Evolutionary conservation across 371 early-diverging fungal species (phyloP), one percentile per base, ranked within the genome.

Genomic region (Mucor velutinosus): DNA sequence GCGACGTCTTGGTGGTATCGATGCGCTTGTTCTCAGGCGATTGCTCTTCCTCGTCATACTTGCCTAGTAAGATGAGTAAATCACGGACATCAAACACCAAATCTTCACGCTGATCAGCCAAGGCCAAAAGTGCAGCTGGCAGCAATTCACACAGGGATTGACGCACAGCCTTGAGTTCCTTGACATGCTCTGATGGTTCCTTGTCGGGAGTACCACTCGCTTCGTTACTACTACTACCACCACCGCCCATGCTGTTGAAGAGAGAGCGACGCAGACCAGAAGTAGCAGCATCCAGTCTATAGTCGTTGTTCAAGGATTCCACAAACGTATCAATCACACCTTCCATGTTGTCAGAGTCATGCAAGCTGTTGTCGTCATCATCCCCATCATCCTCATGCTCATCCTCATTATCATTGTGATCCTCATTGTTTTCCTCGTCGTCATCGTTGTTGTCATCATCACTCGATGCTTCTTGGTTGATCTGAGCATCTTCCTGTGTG

Each of bases 11-110:
- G 41, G 67, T 64, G 3, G 57, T 60, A 35, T 43, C 30, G 17
- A 56, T 12, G 30, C 58, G 27, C 17, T 51, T 27, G 30, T 14
- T 11, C 25, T 37, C 39, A n/a, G 39, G 15, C 4, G 21, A 27
- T 35, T 15, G 15, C 4, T 45, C 29, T 19, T 58, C n/a, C 4
- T 60, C 64, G n/a, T 89, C 84, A 21, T 79, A 80, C 62, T 89
- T 87, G 49, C 82, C 72, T 8, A 89, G 59, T 4, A 87, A 62
- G 0, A 81, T 79, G 7, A 89, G 70, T 23, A 93, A 75, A 45
- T 93, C 93, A 35, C 92, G 90, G 29, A 93, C 76, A 53, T 86
- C 85, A 69, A 92, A 89, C 19, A 92, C 85, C 1, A 86, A 71
- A 65, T 90, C 91, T 21, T 90, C 89, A 55, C 89, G 80, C 56